phyloP scores from a whole-genome alignment of 1,284 basidiomycete species.

The Cutaneotrichosporon dermatis region DNA sequence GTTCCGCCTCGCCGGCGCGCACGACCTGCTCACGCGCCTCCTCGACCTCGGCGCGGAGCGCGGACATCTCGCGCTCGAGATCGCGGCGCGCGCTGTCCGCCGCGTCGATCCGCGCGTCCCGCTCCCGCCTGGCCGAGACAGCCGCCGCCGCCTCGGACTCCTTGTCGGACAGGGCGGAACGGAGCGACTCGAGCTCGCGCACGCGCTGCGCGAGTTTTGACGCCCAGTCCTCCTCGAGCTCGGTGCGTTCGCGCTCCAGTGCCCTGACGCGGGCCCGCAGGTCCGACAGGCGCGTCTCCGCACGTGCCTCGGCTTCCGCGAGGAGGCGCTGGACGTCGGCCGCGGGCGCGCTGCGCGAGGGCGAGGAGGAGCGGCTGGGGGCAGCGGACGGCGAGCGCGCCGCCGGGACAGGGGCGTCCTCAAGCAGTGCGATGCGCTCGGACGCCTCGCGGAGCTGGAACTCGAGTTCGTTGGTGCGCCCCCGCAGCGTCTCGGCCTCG shows the following conservation, averaged over 20 bases:
- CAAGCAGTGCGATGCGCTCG: slow-evolving; percentile 64
- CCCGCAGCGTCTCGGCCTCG: slow-evolving; percentile 66
- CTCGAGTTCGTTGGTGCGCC: slow-evolving; percentile 73
- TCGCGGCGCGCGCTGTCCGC: slow-evolving; percentile 58
- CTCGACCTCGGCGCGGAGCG: slow-evolving; percentile 47
- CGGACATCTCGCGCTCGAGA: slow-evolving; percentile 54
- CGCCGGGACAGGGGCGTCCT: slow-evolving; percentile 52
- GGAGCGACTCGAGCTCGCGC: slow-evolving; percentile 62
- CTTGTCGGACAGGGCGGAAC: slow-evolving; percentile 56
- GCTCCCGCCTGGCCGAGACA: slow-evolving; percentile 57
- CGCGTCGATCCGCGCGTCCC: slow-evolving; percentile 57
- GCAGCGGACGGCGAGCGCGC: neutral
- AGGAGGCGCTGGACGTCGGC: slow-evolving; percentile 71
- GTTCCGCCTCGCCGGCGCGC: slow-evolving; percentile 48
- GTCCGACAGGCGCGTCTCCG: slow-evolving; percentile 68
- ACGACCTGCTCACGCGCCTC: slow-evolving; percentile 54
- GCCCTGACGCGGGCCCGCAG: slow-evolving; percentile 53
- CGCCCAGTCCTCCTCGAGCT: slow-evolving; percentile 76
- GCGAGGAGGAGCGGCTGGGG: neutral
- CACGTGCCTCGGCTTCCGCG: slow-evolving; percentile 68
- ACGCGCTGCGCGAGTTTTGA: slow-evolving; percentile 55
- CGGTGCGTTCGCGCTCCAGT: slow-evolving; percentile 45
- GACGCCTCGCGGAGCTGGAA: slow-evolving; percentile 75
- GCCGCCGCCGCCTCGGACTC: slow-evolving; percentile 54
- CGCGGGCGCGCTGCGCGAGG: slow-evolving; percentile 35